Conservation (phyloP, 805 yeast genomes). For the Yarrowia hollandica region DNA sequence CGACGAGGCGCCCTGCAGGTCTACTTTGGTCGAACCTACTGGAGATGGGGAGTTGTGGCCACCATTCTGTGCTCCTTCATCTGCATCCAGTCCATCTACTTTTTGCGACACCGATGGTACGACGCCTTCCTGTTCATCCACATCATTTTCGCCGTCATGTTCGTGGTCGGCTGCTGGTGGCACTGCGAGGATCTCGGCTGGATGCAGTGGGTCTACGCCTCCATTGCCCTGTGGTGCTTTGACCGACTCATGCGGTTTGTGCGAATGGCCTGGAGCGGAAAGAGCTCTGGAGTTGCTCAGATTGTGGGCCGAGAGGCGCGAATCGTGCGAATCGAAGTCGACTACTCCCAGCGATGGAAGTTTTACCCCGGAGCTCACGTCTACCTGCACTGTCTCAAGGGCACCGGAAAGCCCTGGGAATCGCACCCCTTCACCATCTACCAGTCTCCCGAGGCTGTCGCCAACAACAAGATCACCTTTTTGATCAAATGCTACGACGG, state of each 20-base stretch:
- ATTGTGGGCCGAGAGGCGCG: conserved; percentile 23
- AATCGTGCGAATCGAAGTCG: conserved; percentile 27
- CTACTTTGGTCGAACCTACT: conserved; percentile 13
- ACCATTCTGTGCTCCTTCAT: conserved; percentile 48
- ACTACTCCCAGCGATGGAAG: conserved; percentile 43
- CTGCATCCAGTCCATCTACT: conserved; percentile 51
- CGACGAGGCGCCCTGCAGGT: conserved; percentile 7
- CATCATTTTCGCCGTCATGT: conserved; percentile 54
- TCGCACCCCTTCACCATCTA: conserved; percentile 68
- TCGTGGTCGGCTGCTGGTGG: conserved; percentile 56
- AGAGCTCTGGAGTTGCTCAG: conserved; percentile 32
- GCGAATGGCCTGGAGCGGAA: conserved; percentile 60
- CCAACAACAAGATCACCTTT: conserved; percentile 32
- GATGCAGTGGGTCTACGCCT: conserved; percentile 52
- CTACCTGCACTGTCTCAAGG: conserved; percentile 56
- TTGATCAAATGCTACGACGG: conserved; percentile 33
- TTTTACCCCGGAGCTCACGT: conserved; percentile 59
- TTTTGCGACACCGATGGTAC: conserved; percentile 55
- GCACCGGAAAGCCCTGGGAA: conserved; percentile 52
- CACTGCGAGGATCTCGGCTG: conserved; percentile 52
- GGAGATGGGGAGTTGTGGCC: conserved; percentile 45
- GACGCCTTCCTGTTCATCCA: conserved; percentile 64
- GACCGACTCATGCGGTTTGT: conserved; percentile 62
- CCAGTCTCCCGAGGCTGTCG: conserved; percentile 32
- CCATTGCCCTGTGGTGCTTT: conserved; percentile 67